Evolutionary conservation across 805 yeast genomes (phyloP).

Genomic region (Ogataea pini): DNA sequence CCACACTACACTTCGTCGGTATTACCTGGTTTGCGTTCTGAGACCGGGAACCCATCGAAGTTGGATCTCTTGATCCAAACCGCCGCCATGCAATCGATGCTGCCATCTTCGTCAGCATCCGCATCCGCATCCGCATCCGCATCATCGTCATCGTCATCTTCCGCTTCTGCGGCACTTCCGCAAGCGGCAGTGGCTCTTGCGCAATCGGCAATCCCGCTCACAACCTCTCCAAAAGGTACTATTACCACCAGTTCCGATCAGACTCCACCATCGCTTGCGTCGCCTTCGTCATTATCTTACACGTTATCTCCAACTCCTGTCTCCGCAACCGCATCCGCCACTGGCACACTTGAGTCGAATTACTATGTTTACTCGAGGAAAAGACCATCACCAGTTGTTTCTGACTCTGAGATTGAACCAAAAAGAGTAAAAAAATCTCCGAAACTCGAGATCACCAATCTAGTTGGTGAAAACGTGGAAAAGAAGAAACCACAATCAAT

Average conservation of each 20-base stretch:
- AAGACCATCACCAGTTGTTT: slow-evolving; percentile 3
- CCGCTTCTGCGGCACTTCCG: not conserved
- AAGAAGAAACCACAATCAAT: slow-evolving; percentile 24
- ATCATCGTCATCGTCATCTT: no score
- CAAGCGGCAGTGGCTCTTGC: not conserved
- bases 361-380: slow-evolving; percentile 14
- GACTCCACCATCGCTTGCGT: not conserved
- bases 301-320: not conserved
- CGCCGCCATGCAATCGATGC: slow-evolving; percentile 26
- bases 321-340: not conserved
- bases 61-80: slow-evolving; percentile 35
- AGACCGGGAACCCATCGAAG: slow-evolving; percentile 23
- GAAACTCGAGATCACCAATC: slow-evolving; percentile 23
- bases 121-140: not conserved
- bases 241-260: not conserved
- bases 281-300: not conserved
- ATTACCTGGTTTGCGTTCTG: slow-evolving; percentile 5
- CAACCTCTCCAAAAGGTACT: no score
- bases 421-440: slow-evolving; percentile 22
- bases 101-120: not conserved
- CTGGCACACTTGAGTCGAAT: not conserved
- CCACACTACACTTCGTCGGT: not conserved
- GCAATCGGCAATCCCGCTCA: not conserved
- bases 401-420: slow-evolving; percentile 8
- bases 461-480: slow-evolving; percentile 12